Evolutionary conservation across 768 basidiomycete species (phyloP).

Genomic region (Kwoniella sp.): DNA sequence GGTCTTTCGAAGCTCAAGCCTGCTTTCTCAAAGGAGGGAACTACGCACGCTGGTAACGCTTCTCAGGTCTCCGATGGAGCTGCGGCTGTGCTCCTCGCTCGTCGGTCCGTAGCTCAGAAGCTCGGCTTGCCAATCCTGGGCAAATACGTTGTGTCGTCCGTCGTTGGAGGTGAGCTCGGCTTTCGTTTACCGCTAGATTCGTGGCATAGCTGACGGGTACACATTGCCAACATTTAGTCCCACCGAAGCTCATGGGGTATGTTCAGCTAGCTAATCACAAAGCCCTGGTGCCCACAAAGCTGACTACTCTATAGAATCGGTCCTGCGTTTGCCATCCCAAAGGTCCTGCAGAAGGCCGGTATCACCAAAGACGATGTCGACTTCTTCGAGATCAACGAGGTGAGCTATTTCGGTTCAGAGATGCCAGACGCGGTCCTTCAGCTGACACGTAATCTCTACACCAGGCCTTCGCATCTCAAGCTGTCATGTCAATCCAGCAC

Average conservation of each 20-base stretch:
- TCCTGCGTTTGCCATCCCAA: slow-evolving; percentile 79
- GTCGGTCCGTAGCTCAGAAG: slow-evolving; percentile 72
- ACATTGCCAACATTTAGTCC: slow-evolving; percentile 25
- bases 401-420: slow-evolving; percentile 63
- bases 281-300: too few species aligned
- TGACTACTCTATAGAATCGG: slow-evolving; percentile 61
- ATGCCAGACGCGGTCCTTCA: slow-evolving; percentile 70
- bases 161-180: slow-evolving; percentile 66
- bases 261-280: slow-evolving; percentile 10
- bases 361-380: slow-evolving; percentile 61
- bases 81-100: slow-evolving; percentile 77
- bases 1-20: slow-evolving; percentile 78
- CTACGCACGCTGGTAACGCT: slow-evolving; percentile 61
- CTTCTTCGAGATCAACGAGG: slow-evolving; percentile 57
- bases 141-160: slow-evolving; percentile 76
- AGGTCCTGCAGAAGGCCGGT: slow-evolving; percentile 69
- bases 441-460: slow-evolving; percentile 69
- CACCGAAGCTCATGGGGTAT: slow-evolving; percentile 51
- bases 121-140: slow-evolving; percentile 78
- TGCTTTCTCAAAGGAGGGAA: slow-evolving; percentile 65
- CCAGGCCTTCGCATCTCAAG: slow-evolving; percentile 87
- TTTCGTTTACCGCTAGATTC: slow-evolving; percentile 20
- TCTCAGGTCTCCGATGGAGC: slow-evolving; percentile 83
- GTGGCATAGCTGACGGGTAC: slow-evolving; percentile 5
- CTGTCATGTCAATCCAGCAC: slow-evolving; percentile 85